Evolutionary conservation across 2,329 filamentous ascomycete genomes (phyloP).

Genomic region (Falciphora oryzae): DNA sequence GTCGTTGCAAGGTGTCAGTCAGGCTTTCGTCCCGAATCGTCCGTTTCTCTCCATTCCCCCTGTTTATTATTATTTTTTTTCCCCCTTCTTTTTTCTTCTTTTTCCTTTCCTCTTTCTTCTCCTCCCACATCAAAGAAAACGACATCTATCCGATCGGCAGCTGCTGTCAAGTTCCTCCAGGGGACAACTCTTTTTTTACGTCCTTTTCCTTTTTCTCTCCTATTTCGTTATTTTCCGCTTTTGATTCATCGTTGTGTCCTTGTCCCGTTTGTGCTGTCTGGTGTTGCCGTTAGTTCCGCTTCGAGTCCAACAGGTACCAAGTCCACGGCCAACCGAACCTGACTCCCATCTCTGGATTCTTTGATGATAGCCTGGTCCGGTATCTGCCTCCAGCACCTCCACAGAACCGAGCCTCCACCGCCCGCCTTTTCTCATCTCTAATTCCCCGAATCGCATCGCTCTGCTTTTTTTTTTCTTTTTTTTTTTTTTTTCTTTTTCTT

Average conservation of each 20-base stretch:
- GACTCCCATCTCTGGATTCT: constrained; percentile 13
- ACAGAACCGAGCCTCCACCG: neutral
- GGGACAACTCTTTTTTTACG: constrained; percentile 32
- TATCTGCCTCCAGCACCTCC: neutral
- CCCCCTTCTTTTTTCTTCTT: constrained; percentile 14
- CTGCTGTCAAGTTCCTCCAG: constrained; percentile 29
- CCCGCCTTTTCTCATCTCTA: neutral
- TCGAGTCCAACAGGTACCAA: neutral
- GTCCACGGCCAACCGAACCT: constrained; percentile 12
- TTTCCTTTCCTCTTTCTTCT: constrained; percentile 11
- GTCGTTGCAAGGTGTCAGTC: neutral
- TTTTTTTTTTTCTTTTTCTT: constrained; percentile 2
- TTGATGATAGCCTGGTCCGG: neutral
- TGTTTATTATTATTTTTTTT: neutral
- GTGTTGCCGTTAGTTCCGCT: neutral
- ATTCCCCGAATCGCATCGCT: constrained; percentile 5
- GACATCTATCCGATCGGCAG: constrained; percentile 30
- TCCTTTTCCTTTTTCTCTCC: constrained; percentile 35
- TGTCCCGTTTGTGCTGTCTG: neutral
- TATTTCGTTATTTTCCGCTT: constrained; percentile 25
- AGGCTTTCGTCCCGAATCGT: neutral
- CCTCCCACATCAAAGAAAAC: constrained; percentile 9
- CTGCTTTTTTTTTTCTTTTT: constrained; percentile 2
- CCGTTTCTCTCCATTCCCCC: constrained; percentile 14
- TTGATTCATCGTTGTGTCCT: constrained; percentile 12